These are phyloP conservation scores for Trichoderma sp. DNA, from an alignment of 2,329 filamentous ascomycete species.

Conservation along the genomic window DNA sequence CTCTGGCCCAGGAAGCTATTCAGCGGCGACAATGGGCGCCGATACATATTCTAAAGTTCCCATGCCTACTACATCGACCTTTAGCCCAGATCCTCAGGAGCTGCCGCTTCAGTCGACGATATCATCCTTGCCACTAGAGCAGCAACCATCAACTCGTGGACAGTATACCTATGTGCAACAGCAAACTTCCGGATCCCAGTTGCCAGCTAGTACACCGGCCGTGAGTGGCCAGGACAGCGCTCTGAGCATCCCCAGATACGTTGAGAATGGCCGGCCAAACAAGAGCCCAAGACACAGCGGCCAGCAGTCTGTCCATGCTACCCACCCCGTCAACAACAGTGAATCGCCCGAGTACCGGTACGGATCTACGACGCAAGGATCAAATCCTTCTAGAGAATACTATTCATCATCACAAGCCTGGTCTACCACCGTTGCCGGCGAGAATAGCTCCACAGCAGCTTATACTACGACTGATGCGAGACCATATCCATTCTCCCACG, in stretches of 20 bases:
- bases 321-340: constrained; percentile 50
- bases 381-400: constrained; percentile 50
- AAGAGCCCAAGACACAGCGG: constrained; percentile 59
- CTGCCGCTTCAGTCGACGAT: constrained; percentile 56
- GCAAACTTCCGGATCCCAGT: constrained; percentile 52
- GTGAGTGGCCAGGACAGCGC: constrained; percentile 46
- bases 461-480: constrained; percentile 51
- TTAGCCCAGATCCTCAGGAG: constrained; percentile 55
- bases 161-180: constrained; percentile 59
- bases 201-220: constrained; percentile 45
- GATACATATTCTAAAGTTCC: constrained; percentile 58
- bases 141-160: constrained; percentile 49
- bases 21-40: constrained; percentile 52
- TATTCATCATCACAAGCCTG: constrained; percentile 55
- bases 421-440: constrained; percentile 54
- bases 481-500: constrained; percentile 51
- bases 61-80: constrained; percentile 50
- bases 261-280: constrained; percentile 57
- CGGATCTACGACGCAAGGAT: constrained; percentile 42
- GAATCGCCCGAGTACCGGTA: constrained; percentile 61
- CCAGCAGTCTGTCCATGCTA: constrained; percentile 56
- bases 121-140: constrained; percentile 56
- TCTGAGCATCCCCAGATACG: constrained; percentile 58
- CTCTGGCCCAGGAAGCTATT: constrained; percentile 49
- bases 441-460: constrained; percentile 46